Evolutionary conservation across 306 rosid species (phyloP), one percentile per base, ranked within the genome.

Genomic region (Gastrolobium villosum): DNA sequence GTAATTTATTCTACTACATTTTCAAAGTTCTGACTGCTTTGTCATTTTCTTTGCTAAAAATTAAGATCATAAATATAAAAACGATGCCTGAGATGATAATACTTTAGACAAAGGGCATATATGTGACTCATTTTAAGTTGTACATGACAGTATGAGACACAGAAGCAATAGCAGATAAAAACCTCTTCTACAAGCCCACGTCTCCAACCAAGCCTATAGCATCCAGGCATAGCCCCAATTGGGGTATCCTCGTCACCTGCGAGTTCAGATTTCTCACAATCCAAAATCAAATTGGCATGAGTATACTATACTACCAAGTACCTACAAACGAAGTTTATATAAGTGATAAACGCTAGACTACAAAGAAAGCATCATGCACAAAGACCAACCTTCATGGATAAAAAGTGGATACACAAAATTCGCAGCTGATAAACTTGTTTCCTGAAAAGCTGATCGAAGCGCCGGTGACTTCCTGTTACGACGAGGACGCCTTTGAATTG

Each of bases 181-280:
- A 94, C 99, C 97, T 95, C 94, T 84, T 95, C 88, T 54, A 93
- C 80, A 75, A 93, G 99, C 75, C 99, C 98, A 79, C 88, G 96
- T 79, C 99, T 93, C 99, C 99, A 95, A 8, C 98, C 98, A 82
- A 93, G 98, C 90, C 98, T 82, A 77, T 88, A 95, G 70, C 97
- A 95, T 79, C 99, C 99, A 4, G 98, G 99, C 98, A 95, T 95
- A 44, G 99, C 99, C 39, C 97, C 99, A 79, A 95, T 92, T 0
- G 99, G 98, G 0, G 94, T 83, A 69, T 91, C 97, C 79, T 93
- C 96, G 81, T 87, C 96, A 37, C 99, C 98, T 93, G 94, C 83
- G 84, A 79, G 41, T 79, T 55, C 77, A 78, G 44, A 46, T 65
- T 48, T 65, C 74, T 69, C 64, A 74, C 65, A 41, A 79, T 77